Base-by-base conservation (phyloP, 2,329 filamentous ascomycete genomes). In the Metarhizium brunneum region DNA sequence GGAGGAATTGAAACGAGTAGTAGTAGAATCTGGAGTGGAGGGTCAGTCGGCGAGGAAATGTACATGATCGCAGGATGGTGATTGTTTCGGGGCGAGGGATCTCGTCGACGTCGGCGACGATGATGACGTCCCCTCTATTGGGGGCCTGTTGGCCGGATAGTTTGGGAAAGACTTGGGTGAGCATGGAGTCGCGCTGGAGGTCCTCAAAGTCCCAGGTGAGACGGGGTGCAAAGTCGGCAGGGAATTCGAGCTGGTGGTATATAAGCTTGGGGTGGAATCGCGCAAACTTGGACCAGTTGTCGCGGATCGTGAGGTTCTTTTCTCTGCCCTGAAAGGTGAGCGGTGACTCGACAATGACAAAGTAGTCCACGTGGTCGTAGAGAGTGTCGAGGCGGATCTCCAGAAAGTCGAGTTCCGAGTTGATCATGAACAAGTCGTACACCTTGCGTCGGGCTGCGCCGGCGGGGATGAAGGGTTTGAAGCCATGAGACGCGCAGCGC, bases 381-480 rank as follows among this genome's bases (percentile, higher is more conserved):
- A 84, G 75, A 2, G 79, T 79, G 62, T 82, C 75, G 3, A 87
- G 71, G 11, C 82, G 79, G 50, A 87, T 80, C 65, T 87, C 83
- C 47, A 87, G 73, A 76, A 81, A 84, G 68, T 86, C 83, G 13
- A 86, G 72, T 68, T 86, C 84, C 2, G 74, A 78, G 60, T 83
- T 84, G 61, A 86, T 68, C 73, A 85, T 78, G 62, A 84, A 73
- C 2, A 87, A 71, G 64, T 87, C 84, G 57, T 69, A 70, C 32
- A 70, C 59, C 55, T 68, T 70, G 61, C 66, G 68, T 52, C 35
- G 52, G 30, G 29, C 45, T 6, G 20, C 20, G 25, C 20, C 20
- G 6, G 45, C 6, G 6, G 20, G 45, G 11, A 18, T 16, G 25
- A 48, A 48, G 5, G 25, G 45, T 30, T 29, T 48, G 45, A 48